Evolutionary conservation across 495 filamentous ascomycete genomes (phyloP), one percentile per base, ranked within the genome.

Genomic region (Aspergillus mulundensis): DNA sequence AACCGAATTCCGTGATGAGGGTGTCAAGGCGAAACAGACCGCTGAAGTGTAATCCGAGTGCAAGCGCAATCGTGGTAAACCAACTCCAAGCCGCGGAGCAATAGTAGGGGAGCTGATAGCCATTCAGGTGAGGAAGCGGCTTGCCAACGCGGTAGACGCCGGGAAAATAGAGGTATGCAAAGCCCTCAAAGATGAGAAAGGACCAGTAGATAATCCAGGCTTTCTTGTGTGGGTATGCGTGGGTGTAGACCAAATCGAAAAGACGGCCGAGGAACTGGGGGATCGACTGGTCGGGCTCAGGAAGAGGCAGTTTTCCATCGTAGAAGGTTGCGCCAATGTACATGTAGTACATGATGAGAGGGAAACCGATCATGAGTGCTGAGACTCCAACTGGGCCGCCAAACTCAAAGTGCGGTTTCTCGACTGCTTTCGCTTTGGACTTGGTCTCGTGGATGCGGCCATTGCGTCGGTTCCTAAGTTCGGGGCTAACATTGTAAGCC

Each of bases 341-440:
- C 89, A 97, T 92, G 75, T 96, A 97, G 77, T 87, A 97, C 93
- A 97, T 97, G 44, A 97, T 73, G 21, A 85, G 25, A 15, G 93
- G 93, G 70, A 96, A 97, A 46, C 84, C 87, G 52, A 90, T 72
- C 89, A 97, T 97, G 76, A 95, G 83, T 40, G 79, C 73, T 20
- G 67, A 67, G 21, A 87, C 83, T 43, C 92, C 92, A 20, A 75
- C 71, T 8, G 89, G 81, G 51, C 93, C 93, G 47, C 91, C 90
- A 62, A 97, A 97, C 62, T 97, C 93, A 66, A 88, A 88, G 51
- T 86, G 52, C 0, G 40, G n/a, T 8, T 59, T 53, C 28, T 50
- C 20, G 19, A 20, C 18, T 11, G 15, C 7, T 58, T 14, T 30
- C 23, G 32, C 7, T 54, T 50, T 14, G 43, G 25, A 32, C 3